A percentile compares a stretch with the other conserved stretches of the same genome.
Evolutionary conservation across 495 filamentous ascomycete species (phyloP).

Genomic region (Neurospora discreta): DNA sequence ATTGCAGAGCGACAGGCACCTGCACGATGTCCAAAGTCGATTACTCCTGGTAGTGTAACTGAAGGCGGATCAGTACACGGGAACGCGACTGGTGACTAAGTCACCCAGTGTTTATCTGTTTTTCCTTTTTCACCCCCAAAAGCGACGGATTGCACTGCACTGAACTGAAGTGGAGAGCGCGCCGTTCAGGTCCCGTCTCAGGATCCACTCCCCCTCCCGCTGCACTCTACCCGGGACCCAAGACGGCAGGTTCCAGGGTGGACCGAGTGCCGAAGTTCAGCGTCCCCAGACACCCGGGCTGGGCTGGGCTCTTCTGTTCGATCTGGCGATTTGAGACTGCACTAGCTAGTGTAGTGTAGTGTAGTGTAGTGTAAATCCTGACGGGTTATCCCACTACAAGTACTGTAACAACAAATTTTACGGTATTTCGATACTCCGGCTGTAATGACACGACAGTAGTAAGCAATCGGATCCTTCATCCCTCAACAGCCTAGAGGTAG

Average conservation of each 20-base stretch:
- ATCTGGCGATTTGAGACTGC: background rate
- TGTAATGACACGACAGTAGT: background rate
- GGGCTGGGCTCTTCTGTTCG: background rate
- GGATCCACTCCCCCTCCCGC: background rate
- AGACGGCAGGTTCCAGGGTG: background rate
- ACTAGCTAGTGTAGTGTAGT: no score
- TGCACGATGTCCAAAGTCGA: background rate
- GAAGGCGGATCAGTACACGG: background rate
- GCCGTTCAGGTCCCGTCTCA: background rate
- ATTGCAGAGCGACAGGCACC: background rate
- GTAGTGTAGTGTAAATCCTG: no score
- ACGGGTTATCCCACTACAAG: background rate
- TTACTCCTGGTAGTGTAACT: background rate
- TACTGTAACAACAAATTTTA: no score
- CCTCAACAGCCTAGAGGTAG: background rate
- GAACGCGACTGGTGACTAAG: background rate
- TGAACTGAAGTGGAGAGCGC: background rate
- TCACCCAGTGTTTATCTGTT: no score
- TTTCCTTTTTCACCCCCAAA: no score
- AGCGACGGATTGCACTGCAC: background rate
- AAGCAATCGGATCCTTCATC: background rate
- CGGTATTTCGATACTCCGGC: no score
- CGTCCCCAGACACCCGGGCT: background rate
- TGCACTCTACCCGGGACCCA: background rate
- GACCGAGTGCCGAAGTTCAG: background rate